Percentiles rank a stretch among this genome's conserved stretches.
Evolutionary conservation across 768 basidiomycete genomes (phyloP).

Genomic region (Mycena amicta): DNA sequence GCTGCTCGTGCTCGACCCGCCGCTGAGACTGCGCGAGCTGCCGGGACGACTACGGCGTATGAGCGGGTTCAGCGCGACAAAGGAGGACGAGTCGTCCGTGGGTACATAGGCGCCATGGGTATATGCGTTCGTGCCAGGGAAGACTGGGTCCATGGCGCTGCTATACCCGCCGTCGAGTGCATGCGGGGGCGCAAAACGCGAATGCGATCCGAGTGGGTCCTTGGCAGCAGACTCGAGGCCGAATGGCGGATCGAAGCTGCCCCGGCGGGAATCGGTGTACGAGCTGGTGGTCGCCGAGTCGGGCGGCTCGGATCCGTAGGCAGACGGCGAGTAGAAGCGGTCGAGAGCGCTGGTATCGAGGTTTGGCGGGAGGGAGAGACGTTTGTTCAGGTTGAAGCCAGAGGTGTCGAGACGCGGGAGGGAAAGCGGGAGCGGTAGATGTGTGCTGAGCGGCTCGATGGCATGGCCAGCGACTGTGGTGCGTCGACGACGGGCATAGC

Average conservation of each 20-base stretch:
- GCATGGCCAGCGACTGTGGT: slow-evolving; percentile 16
- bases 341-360: background rate
- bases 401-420: background rate
- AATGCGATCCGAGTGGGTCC: background rate
- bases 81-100: no score
- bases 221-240: background rate
- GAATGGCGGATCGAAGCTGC: slow-evolving; percentile 4
- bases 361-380: slow-evolving; percentile 6
- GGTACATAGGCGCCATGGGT: no score
- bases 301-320: background rate
- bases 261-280: slow-evolving; percentile 3
- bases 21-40: background rate
- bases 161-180: no score
- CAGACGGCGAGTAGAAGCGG: background rate
- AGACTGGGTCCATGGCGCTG: no score
- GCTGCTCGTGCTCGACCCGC: background rate
- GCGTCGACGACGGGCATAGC: slow-evolving; percentile 25
- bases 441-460: background rate
- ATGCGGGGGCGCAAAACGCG: no score
- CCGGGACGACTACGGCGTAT: background rate
- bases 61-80: background rate
- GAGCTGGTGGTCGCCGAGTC: background rate
- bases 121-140: background rate
- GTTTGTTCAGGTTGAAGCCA: background rate
- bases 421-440: slow-evolving; percentile 7